Percentiles rank a stretch among this genome's conserved stretches.
Evolutionary conservation across 495 filamentous ascomycete species (phyloP).

Genomic region (Hypomontagnella submonticulosa): DNA sequence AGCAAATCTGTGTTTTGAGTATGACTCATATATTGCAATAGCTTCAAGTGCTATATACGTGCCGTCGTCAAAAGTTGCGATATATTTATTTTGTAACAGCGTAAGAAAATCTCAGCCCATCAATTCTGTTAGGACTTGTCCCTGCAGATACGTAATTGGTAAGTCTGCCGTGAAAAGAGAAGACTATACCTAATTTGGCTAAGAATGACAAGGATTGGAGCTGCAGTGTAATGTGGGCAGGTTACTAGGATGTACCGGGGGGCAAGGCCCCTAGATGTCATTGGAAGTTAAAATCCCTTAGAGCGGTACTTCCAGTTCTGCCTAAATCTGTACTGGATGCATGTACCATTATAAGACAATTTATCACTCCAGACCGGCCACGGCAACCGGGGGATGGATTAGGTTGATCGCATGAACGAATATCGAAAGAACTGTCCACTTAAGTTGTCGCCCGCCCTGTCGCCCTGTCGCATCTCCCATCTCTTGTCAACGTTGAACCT

Average conservation of each 20-base stretch:
- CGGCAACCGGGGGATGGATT: constrained; percentile 1
- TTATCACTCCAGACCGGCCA: not conserved
- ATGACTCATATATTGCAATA: constrained; percentile 28
- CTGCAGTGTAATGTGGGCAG: not conserved
- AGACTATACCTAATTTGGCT: constrained; percentile 11
- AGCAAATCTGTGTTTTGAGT: not conserved
- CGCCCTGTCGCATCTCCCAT: constrained; percentile 16
- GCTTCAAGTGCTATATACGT: constrained; percentile 3
- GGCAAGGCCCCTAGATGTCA: no score
- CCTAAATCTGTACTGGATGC: not conserved
- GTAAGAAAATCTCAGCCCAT: constrained; percentile 23
- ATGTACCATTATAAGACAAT: not conserved
- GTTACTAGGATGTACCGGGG: no score
- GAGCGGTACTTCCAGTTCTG: not conserved
- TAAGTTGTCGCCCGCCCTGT: not conserved
- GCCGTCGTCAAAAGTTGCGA: not conserved
- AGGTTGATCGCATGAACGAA: constrained; percentile 21
- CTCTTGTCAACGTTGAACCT: constrained; percentile 3
- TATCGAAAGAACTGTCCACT: constrained; percentile 27
- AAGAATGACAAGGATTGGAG: not conserved
- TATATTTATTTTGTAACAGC: constrained; percentile 11
- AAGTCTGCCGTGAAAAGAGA: not conserved
- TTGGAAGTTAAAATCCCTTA: not conserved
- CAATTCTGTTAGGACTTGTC: constrained; percentile 7
- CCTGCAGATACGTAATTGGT: not conserved